Evolutionary conservation across 1,284 basidiomycete genomes (phyloP), one percentile per base, ranked within the genome.

Genomic region (Inonotus hispidus): DNA sequence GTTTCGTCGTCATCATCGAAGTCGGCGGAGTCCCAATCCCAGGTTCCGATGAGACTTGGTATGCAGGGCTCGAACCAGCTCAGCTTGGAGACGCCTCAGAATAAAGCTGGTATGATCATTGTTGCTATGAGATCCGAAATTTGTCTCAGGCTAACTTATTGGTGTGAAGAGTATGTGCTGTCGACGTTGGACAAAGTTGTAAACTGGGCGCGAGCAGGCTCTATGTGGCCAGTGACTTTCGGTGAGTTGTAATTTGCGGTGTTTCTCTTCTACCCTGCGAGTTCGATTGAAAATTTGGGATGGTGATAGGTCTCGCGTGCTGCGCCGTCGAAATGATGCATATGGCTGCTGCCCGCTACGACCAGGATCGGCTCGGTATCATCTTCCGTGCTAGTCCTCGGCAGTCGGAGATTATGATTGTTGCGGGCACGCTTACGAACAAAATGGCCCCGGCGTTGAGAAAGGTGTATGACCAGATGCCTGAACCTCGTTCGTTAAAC

Each of bases 281-380:
- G 25, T n/a, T 19, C 10, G 3, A 10, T 46, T 53, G 16, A 2
- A 37, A 16, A 19, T 46, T 52, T 41, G 10, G 29, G 6, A 35
- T 52, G 1, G 21, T 53, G 3, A 8, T 19, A 90, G 94, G 94
- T 76, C 85, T 99, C 59, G 96, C 97, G 2, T 99, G 96, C 77
- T 99, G 96, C 75, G 97, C 96, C 60, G 95, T 99, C 49, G 96
- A 99, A 79, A 96, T 96, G 93, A 96, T 96, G 93, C 95, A 97
- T 78, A 94, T 97, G 92, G 97, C 97, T 58, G 95, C 96, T 46
- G 94, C 97, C 14, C 87, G 97, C 64, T 99, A 99, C 75, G 97
- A 99, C 75, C 97, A 99, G 76, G 97, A 99, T 76, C 87, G 97
- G 68, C 80, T 99, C 46, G 97, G 97, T 70, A 88, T 99, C 65